Evolutionary conservation across 305 asterid species (phyloP).

Genomic region (Fraxinus velutina): DNA sequence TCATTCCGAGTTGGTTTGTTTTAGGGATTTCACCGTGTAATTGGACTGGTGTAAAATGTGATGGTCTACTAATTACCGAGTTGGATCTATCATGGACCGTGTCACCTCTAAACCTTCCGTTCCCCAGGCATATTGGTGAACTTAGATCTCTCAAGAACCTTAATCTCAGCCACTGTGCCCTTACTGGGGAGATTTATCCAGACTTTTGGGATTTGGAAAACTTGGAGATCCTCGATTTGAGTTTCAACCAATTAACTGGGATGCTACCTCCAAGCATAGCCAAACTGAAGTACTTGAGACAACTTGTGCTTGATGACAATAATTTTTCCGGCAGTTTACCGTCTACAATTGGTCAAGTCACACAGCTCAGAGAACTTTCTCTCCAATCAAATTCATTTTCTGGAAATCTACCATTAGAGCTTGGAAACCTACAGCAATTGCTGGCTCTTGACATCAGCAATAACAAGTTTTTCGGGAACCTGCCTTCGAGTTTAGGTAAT

Average conservation of each 20-base stretch:
- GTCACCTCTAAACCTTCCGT: slow-evolving; percentile 42
- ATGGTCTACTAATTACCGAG: slow-evolving; percentile 31
- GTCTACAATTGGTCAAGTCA: slow-evolving; percentile 42
- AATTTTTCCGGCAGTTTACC: slow-evolving; percentile 53
- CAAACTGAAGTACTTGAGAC: slow-evolving; percentile 36
- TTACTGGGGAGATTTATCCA: slow-evolving; percentile 44
- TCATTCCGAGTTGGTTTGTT: slow-evolving; percentile 46
- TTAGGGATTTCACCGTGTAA: slow-evolving; percentile 46
- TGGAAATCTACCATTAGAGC: slow-evolving; percentile 49
- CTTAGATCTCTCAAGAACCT: slow-evolving; percentile 50
- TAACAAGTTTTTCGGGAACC: slow-evolving; percentile 55
- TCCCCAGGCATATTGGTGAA: slow-evolving; percentile 39
- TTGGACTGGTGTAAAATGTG: slow-evolving; percentile 65
- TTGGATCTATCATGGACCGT: slow-evolving; percentile 36
- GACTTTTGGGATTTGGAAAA: slow-evolving; percentile 45
- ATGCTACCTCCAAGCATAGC: slow-evolving; percentile 36
- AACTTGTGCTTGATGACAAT: slow-evolving; percentile 60
- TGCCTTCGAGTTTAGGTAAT: slow-evolving; percentile 47
- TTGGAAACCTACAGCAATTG: slow-evolving; percentile 48
- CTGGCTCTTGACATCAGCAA: slow-evolving; percentile 56
- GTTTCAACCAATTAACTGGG: slow-evolving; percentile 51
- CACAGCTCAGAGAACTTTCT: slow-evolving; percentile 52
- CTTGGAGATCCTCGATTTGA: slow-evolving; percentile 53
- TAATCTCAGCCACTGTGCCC: slow-evolving; percentile 56
- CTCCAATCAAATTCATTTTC: slow-evolving; percentile 50